Evolutionary conservation across 2,329 filamentous ascomycete species (phyloP), one percentile per base, ranked within the genome.

Genomic region (Setomelanomma holmii): DNA sequence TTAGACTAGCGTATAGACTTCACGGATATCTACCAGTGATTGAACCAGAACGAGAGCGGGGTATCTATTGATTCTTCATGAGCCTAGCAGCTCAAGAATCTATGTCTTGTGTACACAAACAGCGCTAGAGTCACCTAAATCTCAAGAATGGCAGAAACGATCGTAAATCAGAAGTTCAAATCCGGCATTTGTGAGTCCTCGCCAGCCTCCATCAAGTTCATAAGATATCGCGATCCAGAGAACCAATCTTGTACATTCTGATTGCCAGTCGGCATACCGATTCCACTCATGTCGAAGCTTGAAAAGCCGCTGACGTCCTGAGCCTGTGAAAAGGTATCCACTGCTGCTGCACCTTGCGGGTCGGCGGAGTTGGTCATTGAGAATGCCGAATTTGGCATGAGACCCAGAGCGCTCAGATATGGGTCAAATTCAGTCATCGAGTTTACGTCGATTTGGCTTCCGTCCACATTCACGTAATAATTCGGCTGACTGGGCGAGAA

Each of bases 171-270:
- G 8, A 39, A 17, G 22, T 24, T 49, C 16, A 60, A 24, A 51
- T 73, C 67, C 4, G 67, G 64, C 68, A 74, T 74, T 22, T 67
- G 64, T 42, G 67, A 51, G 56, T 88, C 86, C 51, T 87, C 84
- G 16, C 61, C 59, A 1, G 55, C 64, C 35, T 89, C 86, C 66
- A 89, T 69, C 50, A 89, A 64, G 0, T 84, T 84, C 76, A 89
- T 81, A 76, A 89, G 83, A 61, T 87, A 86, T 48, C 82, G 79
- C 53, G 84, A 88, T 1, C 86, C 84, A 3, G 83, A 85, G 60
- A 87, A 88, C 86, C 86, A 89, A 55, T 87, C 85, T 2, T 83
- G 83, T 53, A 88, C 71, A 24, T 85, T 81, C 24, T 79, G 73
- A 53, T 50, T 51, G 2, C 49, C 55, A n/a, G 45, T 40, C n/a